A percentile compares a stretch with the other conserved stretches of the same genome.
phyloP scores from a whole-genome alignment of 2,329 filamentous ascomycete genomes.

The Aotearoamyces nothofagi region DNA sequence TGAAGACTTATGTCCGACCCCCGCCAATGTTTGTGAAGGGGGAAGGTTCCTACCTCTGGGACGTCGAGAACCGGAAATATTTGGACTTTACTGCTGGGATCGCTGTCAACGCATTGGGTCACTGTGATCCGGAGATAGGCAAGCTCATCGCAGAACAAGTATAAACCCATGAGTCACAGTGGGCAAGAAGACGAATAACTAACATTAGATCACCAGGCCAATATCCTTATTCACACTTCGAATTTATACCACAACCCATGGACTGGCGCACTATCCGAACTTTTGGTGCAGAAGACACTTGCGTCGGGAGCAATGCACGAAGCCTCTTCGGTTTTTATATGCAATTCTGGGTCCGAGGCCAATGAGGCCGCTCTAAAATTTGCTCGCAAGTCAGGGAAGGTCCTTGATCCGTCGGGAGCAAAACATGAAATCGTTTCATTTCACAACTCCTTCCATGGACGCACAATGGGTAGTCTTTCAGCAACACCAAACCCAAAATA shows the following conservation, averaged over 20 bases:
- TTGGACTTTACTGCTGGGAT: slow-evolving; percentile 94
- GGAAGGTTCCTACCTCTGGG: slow-evolving; percentile 77
- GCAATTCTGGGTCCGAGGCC: slow-evolving; percentile 92
- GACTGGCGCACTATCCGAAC: slow-evolving; percentile 77
- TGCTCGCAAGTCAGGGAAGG: slow-evolving; percentile 77
- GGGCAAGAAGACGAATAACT: not conserved
- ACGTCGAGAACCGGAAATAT: slow-evolving; percentile 77
- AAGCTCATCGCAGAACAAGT: slow-evolving; percentile 67
- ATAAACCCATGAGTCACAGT: slow-evolving; percentile 4
- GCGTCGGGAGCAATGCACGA: slow-evolving; percentile 71
- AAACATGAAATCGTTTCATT: slow-evolving; percentile 88
- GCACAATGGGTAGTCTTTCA: slow-evolving; percentile 90
- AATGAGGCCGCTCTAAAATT: slow-evolving; percentile 98
- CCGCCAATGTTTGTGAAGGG: slow-evolving; percentile 81
- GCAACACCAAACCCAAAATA: slow-evolving; percentile 98
- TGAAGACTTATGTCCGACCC: slow-evolving; percentile 86
- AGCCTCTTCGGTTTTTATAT: slow-evolving; percentile 72
- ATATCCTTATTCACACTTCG: slow-evolving; percentile 76
- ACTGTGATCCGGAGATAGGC: slow-evolving; percentile 69
- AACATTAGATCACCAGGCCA: slow-evolving; percentile 27
- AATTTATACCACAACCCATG: slow-evolving; percentile 97
- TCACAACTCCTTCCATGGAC: slow-evolving; percentile 83
- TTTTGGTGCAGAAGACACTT: slow-evolving; percentile 68
- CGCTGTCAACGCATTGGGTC: slow-evolving; percentile 84
- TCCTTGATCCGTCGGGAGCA: slow-evolving; percentile 49